Conservation (phyloP, 129 eudicot genomes). For the Centaurea solstitialis region DNA sequence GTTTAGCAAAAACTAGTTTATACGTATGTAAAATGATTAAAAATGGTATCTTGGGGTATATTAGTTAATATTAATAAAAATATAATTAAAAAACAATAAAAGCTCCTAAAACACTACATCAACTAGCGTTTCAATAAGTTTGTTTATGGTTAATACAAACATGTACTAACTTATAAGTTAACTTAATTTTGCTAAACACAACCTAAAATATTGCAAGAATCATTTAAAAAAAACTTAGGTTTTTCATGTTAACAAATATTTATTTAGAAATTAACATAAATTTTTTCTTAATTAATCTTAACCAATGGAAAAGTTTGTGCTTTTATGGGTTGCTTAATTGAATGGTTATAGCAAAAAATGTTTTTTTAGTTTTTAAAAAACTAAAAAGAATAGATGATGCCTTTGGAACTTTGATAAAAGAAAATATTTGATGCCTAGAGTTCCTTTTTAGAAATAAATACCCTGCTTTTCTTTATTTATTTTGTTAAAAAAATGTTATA, state of each 20-base stretch:
- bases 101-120: too few relatives aligned
- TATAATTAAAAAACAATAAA: too few relatives aligned
- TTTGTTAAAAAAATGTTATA: too few relatives aligned
- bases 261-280: neutral
- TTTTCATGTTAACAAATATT: neutral
- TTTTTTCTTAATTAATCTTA: neutral
- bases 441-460: neutral
- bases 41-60: too few relatives aligned
- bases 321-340: constrained; percentile 28
- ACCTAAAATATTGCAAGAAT: neutral
- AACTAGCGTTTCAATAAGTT: too few relatives aligned
- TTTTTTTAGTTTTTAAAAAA: neutral
- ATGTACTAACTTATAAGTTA: too few relatives aligned
- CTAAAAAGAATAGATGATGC: neutral
- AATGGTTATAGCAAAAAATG: constrained; percentile 7
- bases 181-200: too few relatives aligned
- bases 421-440: neutral
- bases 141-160: too few relatives aligned
- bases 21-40: too few relatives aligned
- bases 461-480: neutral
- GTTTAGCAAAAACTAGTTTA: too few relatives aligned
- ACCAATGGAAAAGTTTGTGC: neutral
- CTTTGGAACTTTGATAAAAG: neutral
- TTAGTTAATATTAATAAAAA: too few relatives aligned
- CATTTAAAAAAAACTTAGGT: neutral